A percentile compares a stretch with the other conserved stretches of the same genome.
Evolutionary conservation across 2,329 filamentous ascomycete genomes (phyloP).

Genomic region (Sphaerulina vaccinii): DNA sequence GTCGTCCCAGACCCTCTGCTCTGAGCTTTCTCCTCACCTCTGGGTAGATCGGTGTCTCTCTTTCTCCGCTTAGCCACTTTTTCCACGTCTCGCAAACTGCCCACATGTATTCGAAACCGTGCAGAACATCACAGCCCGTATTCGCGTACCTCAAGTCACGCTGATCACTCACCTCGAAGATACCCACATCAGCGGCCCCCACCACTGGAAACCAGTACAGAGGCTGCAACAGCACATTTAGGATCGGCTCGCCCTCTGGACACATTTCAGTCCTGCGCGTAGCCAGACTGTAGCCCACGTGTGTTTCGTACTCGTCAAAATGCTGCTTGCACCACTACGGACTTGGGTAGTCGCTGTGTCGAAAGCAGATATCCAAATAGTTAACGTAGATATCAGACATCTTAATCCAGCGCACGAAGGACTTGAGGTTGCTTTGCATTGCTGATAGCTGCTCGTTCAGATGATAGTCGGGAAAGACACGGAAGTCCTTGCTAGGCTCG

Average conservation of each 20-base stretch:
- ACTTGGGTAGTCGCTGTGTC: background rate
- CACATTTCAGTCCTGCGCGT: background rate
- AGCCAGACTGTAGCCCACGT: too few relatives aligned
- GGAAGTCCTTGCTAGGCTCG: too few relatives aligned
- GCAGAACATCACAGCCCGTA: too few relatives aligned
- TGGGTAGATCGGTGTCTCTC: background rate
- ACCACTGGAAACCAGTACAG: background rate
- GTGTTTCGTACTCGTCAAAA: too few relatives aligned
- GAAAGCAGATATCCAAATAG: background rate
- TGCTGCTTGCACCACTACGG: too few relatives aligned
- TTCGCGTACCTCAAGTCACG: background rate
- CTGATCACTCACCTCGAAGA: background rate
- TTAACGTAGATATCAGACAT: background rate
- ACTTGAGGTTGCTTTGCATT: background rate
- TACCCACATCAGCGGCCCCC: background rate
- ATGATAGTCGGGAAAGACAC: too few relatives aligned
- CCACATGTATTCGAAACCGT: background rate
- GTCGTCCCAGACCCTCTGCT: too few relatives aligned
- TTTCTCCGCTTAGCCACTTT: background rate
- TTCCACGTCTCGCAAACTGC: background rate
- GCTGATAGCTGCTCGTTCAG: background rate
- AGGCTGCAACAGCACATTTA: background rate
- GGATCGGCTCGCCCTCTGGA: background rate
- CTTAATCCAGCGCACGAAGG: background rate
- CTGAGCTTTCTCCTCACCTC: background rate